Evolutionary conservation across 306 rosid genomes (phyloP).

Genomic region (Herpetospermum pedunculosum): DNA sequence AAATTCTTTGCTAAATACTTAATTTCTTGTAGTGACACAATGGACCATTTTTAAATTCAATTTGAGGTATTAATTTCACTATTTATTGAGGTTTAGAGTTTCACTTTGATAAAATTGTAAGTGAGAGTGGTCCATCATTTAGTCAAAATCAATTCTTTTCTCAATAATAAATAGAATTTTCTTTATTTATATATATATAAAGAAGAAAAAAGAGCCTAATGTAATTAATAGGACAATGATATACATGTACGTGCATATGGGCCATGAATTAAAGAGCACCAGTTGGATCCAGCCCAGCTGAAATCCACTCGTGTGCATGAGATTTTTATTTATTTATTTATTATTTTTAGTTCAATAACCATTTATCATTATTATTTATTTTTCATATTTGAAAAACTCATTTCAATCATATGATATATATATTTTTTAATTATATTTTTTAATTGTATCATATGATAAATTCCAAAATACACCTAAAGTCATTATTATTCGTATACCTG

Average conservation of each 20-base stretch:
- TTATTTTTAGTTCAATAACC: too few species aligned
- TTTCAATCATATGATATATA: not conserved
- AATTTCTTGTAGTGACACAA: too few species aligned
- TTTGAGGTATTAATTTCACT: too few species aligned
- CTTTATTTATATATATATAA: not conserved
- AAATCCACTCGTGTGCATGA: not conserved
- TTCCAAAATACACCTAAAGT: not conserved
- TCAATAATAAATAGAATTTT: too few species aligned
- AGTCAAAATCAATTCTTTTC: too few species aligned
- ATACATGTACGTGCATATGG: not conserved
- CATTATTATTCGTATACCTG: not conserved
- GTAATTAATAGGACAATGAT: not conserved
- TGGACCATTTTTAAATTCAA: too few species aligned
- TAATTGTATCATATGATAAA: too few species aligned
- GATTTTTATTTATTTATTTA: not conserved
- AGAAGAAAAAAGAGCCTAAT: not conserved
- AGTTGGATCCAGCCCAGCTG: slow-evolving; percentile 42
- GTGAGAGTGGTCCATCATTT: too few species aligned
- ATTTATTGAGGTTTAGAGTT: too few species aligned
- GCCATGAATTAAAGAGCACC: not conserved
- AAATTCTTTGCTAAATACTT: too few species aligned
- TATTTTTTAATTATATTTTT: too few species aligned
- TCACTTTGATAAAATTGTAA: too few species aligned
- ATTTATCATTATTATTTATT: not conserved
- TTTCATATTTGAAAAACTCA: not conserved